phyloP scores from a whole-genome alignment of 441 rosid genomes.

The Gossypium trilobum region DNA sequence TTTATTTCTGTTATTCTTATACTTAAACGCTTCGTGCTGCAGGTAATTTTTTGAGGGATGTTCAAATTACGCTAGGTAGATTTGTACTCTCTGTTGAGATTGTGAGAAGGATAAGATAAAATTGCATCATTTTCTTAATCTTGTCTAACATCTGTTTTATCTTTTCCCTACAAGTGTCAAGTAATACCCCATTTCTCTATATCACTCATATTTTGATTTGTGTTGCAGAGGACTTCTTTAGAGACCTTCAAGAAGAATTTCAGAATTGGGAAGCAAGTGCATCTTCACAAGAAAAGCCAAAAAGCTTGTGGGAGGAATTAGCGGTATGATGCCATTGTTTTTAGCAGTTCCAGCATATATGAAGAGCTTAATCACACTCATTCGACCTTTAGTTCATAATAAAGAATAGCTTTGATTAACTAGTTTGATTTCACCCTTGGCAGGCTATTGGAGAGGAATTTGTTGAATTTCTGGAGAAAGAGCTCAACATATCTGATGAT shows the following conservation, averaged over 20 bases:
- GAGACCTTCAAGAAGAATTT: slow-evolving; percentile 86
- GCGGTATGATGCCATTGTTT: slow-evolving; percentile 36
- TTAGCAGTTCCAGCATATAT: not conserved
- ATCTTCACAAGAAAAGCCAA: slow-evolving; percentile 77
- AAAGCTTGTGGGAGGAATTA: slow-evolving; percentile 95
- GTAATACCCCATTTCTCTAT: not conserved
- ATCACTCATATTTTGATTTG: slow-evolving; percentile 12
- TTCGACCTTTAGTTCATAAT: not conserved
- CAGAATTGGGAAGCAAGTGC: slow-evolving; percentile 74
- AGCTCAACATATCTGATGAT: slow-evolving; percentile 58
- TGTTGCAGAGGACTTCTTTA: slow-evolving; percentile 73
- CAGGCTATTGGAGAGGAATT: slow-evolving; percentile 95
- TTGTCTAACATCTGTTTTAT: slow-evolving; percentile 13
- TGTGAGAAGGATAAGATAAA: slow-evolving; percentile 17
- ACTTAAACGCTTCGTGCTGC: slow-evolving; percentile 55
- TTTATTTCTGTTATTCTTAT: slow-evolving; percentile 42
- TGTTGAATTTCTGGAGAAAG: slow-evolving; percentile 91
- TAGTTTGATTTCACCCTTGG: not conserved
- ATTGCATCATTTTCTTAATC: slow-evolving; percentile 13
- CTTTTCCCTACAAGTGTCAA: slow-evolving; percentile 3
- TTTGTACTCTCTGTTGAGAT: slow-evolving; percentile 29
- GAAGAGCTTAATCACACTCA: not conserved
- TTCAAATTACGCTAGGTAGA: slow-evolving; percentile 83
- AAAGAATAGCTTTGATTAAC: slow-evolving; percentile 2
- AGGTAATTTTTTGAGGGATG: slow-evolving; percentile 88